Base-by-base conservation (phyloP, 139 green algal species). In the Yamagishiella unicocca region DNA sequence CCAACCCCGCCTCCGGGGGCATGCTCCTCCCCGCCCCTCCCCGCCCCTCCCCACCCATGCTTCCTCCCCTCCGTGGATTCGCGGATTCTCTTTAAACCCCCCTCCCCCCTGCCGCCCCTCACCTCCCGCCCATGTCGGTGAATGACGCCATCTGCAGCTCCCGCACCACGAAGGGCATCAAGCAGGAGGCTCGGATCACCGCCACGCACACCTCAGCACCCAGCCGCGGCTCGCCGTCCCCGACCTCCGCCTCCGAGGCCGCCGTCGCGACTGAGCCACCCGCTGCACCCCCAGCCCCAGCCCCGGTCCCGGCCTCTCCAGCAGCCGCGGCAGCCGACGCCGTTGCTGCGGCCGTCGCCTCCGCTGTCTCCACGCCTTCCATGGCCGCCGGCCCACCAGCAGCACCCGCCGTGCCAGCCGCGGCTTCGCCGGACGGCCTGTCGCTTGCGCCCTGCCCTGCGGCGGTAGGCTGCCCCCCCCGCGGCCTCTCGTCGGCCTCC, bases 81-180 rank as follows among this genome's bases (percentile, higher is more conserved):
- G n/a, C n/a, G n/a, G n/a, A n/a, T n/a, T n/a, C n/a, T n/a, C n/a
- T n/a, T n/a, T n/a, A n/a, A n/a, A n/a, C n/a, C n/a, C n/a, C 62
- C 62, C 70, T 67, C 71, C 42, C 71, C 43, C 1, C 42, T 43
- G 12, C 43, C 6, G 2, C 43, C 43, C 43, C 76, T 33, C 29
- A 87, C 73, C 84, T 58, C 14, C 58, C 43, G 25, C 45, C 82
- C 90, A 97, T 95, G 89, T 96, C 94, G 21, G 91, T 89, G 58
- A 97, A 96, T 9, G 93, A 93, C 9, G 92, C 90, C 21, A 74
- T 37, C 4, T 27, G 40, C 67, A 97, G 88, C 84, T 96, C 84
- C 10, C 77, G 79, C 1, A 87, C 53, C 43, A 96, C 64, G 64
- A 95, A 89, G 10, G 91, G 92, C 46, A 92, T 72, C 85, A 92